Base-by-base conservation (phyloP, 1,139 yeast genomes). In the Debaryomyces nepalensis region DNA sequence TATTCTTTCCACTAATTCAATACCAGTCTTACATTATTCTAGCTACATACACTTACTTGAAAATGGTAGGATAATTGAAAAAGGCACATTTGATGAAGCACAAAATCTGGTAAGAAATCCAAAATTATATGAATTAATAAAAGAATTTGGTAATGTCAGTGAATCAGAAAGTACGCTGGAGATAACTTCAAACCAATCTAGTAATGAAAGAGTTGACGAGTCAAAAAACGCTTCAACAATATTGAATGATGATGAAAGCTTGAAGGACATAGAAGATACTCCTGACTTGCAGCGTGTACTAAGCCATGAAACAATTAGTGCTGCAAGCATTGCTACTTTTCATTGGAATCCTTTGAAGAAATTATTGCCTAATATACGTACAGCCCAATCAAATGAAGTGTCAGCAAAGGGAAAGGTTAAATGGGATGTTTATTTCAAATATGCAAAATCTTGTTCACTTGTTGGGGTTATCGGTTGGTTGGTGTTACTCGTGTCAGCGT, bases 1-100 rank as follows among this genome's bases (percentile, higher is more conserved):
- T 5, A 55, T 70, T 11, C 58, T 70, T 23, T 70, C 73, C 11
- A 70, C 76, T 1, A 70, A 70, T 45, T 63, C 70, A 2, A 65
- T 70, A 4, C 53, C 61, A 4, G 72, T 69, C 3, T 61, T 70
- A 40, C 61, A 57, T 30, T 57, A 59, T 37, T 64, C 75, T 7
- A 55, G 62, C 35, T 55, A 57, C 24, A 63, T 70, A 29, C 50
- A 53, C 18, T 54, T 68, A 31, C 48, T 70, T 9, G 57, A 59
- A 24, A 49, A 50, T 6, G 69, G 69, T 0, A 47, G 47, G 14
- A 59, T 70, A 4, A 49, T 50, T 6, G 76, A 70, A 44, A 54
- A 63, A 24, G 77, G 77, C 9, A 57, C 56, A 16, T 67, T 52
- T 45, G 57, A 58, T 7, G 51, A 51, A 34, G 64, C 65, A 10